Base-by-base conservation (phyloP, 1,284 basidiomycete species). In the Wolfiporia cocos region DNA sequence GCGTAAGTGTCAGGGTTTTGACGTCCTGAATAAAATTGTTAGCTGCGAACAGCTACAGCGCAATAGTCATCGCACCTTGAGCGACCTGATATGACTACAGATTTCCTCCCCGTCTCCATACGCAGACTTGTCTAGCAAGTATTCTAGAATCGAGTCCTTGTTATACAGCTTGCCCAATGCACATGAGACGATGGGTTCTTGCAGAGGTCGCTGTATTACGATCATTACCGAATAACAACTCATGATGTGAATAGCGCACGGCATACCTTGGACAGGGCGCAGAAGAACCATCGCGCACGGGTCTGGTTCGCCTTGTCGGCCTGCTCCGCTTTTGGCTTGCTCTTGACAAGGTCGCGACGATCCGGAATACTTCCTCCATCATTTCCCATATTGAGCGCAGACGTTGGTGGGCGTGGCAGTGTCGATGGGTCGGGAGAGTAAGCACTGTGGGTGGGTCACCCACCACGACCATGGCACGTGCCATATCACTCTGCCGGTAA, bases 91-190 rank as follows among this genome's bases (percentile, higher is more conserved):
- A 63, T 97, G 89, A 2, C 87, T 86, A 56, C 89, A 92, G 55
- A 92, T 91, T 50, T 78, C 71, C 49, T 86, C 83, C 0, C 88
- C 88, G 49, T 92, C 89, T 9, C 88, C 89, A 57, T 86, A 89
- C 0, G 78, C 70, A 7, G 74, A 66, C 55, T 78, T 81, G 61
- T 94, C 86, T 19, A 96, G 66, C 26, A 95, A 70, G 61, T 82
- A 93, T 59, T 94, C 90, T 37, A 96, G 74, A 32, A 96, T 69
- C 0, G 92, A 81, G 56, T 93, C 92, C 61, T 94, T 95, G 66
- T 96, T 97, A 61, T 95, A 96, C 2, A 96, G 70, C 62, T 92
- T 93, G 20, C 93, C 93, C 0, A 96, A 69, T 0, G 82, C 81
- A 64, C 92, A 94, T 0, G 91, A 83, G 0, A 95, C 92, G 11